Conservation (phyloP, 345 rosid species). For the Euphorbia lathyris region DNA sequence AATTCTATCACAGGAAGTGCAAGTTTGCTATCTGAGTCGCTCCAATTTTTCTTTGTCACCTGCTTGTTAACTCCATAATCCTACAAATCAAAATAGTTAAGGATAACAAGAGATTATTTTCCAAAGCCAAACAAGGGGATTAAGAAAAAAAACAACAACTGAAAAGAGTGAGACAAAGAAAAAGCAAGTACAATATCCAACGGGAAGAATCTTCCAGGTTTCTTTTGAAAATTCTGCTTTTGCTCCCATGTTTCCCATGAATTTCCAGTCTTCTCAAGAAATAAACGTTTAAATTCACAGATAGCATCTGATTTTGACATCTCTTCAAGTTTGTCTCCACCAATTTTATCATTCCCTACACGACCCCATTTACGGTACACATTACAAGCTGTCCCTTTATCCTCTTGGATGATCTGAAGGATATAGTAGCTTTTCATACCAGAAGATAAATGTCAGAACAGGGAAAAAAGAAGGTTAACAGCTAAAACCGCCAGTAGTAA, state of each 20-base stretch:
- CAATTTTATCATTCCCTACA: constrained; percentile 86
- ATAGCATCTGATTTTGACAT: constrained; percentile 81
- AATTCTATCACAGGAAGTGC: constrained; percentile 64
- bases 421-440: constrained; percentile 62
- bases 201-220: constrained; percentile 85
- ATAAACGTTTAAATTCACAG: constrained; percentile 55
- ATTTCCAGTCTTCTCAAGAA: constrained; percentile 93
- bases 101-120: not conserved
- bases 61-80: constrained; percentile 88
- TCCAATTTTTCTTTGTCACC: constrained; percentile 38
- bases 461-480: not conserved
- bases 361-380: constrained; percentile 97
- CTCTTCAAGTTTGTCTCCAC: constrained; percentile 67
- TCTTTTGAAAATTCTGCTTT: constrained; percentile 69
- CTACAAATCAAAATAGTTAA: constrained; percentile 37
- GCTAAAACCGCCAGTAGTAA: not conserved
- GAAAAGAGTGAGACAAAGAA: constrained; percentile 6
- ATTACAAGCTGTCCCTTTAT: constrained; percentile 68
- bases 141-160: not conserved
- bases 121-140: not conserved
- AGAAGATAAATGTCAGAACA: constrained; percentile 25
- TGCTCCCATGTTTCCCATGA: constrained; percentile 91
- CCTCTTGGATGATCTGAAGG: constrained; percentile 91
- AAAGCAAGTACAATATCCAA: constrained; percentile 68
- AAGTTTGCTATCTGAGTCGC: constrained; percentile 53